These are phyloP conservation scores for Zanthoxylum bungeanum DNA, from an alignment of 345 rosid species.

Conservation along the genomic window DNA sequence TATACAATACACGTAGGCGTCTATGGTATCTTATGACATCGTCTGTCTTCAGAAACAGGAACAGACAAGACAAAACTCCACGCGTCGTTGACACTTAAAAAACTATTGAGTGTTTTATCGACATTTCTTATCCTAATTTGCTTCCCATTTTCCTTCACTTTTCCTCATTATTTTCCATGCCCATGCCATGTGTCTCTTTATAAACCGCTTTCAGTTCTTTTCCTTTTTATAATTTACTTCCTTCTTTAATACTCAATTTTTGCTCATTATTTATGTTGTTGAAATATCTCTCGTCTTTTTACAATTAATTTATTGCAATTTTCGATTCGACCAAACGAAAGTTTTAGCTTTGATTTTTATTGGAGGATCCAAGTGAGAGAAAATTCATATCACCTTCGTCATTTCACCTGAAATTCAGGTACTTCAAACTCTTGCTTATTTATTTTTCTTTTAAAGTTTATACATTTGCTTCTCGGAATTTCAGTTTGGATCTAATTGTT, in stretches of 20 bases:
- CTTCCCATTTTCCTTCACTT: not conserved
- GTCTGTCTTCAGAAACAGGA: not conserved
- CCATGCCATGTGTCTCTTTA: too few species aligned
- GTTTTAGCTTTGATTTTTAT: not conserved
- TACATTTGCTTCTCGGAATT: not conserved
- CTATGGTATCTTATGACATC: not conserved
- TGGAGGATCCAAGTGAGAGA: conserved; percentile 9
- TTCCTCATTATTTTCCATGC: not conserved
- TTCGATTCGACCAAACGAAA: not conserved
- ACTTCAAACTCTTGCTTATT: not conserved
- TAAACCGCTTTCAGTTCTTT: not conserved
- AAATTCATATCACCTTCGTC: not conserved
- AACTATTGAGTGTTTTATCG: not conserved
- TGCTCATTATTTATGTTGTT: not conserved
- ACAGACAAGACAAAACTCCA: not conserved
- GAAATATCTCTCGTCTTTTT: not conserved
- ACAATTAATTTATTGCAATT: not conserved
- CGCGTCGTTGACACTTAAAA: conserved; percentile 10
- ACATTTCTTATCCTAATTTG: not conserved
- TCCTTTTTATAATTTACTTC: not conserved
- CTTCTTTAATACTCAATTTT: too few species aligned
- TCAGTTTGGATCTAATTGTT: conserved; percentile 5
- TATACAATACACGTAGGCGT: not conserved
- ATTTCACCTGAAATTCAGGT: conserved; percentile 11
- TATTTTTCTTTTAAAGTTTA: not conserved